These are phyloP conservation scores for Petunia secreta DNA, from an alignment of 257 asterid species.

Conservation along the genomic window DNA sequence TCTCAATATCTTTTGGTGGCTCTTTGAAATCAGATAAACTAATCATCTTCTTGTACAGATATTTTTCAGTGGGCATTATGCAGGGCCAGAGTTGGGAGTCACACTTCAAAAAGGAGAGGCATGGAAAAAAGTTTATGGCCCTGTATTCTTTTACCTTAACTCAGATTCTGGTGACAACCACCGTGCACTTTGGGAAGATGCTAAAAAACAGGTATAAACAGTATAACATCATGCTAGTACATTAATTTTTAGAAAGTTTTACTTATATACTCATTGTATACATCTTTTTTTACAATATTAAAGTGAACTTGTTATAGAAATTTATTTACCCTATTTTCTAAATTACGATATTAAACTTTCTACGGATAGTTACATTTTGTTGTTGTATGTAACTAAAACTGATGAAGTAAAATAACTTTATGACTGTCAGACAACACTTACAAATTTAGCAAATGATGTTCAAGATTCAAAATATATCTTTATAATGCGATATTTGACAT, in stretches of 20 bases:
- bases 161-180: slow-evolving; percentile 43
- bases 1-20: background rate
- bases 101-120: slow-evolving; percentile 28
- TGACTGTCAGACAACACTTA: background rate
- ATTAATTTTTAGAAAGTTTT: too few relatives aligned
- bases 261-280: too few relatives aligned
- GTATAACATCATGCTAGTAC: too few relatives aligned
- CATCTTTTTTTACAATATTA: too few relatives aligned
- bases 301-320: too few relatives aligned
- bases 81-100: slow-evolving; percentile 26
- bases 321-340: background rate
- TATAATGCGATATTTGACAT: background rate
- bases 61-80: slow-evolving; percentile 35
- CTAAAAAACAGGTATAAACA: slow-evolving; percentile 48
- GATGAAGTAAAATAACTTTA: background rate
- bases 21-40: background rate
- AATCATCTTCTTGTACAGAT: slow-evolving; percentile 6
- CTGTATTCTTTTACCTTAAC: slow-evolving; percentile 45
- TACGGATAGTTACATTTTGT: background rate
- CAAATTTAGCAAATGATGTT: too few relatives aligned
- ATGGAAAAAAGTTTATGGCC: slow-evolving; percentile 37
- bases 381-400: background rate
- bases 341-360: background rate
- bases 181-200: slow-evolving; percentile 64
- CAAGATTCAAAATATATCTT: background rate